A percentile compares a stretch with the other conserved stretches of the same genome.
These are phyloP conservation scores for Chenopodium berlandieri DNA, from an alignment of 148 eudicot genomes.

Conservation along the genomic window DNA sequence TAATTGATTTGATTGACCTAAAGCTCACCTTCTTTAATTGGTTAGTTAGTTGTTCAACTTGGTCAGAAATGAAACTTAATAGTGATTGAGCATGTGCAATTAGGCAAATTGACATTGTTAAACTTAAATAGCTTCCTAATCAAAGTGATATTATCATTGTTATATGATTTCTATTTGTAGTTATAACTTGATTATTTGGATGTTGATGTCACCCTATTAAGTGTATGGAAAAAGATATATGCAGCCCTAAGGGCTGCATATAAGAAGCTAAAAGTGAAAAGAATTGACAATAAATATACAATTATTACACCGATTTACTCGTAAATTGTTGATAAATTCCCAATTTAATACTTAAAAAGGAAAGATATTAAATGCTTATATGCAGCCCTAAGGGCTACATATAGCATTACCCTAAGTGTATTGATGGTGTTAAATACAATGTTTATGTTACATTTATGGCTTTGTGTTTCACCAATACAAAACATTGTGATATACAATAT, in stretches of 20 bases:
- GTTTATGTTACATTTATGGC: too few relatives aligned
- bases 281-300: too few relatives aligned
- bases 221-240: too few relatives aligned
- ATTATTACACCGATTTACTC: too few relatives aligned
- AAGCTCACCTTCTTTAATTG: background rate
- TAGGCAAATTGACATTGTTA: background rate
- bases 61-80: background rate
- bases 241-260: too few relatives aligned
- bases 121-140: background rate
- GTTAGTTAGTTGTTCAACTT: background rate
- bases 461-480: too few relatives aligned
- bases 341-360: too few relatives aligned
- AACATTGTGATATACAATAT: too few relatives aligned
- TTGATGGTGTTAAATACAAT: background rate
- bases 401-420: background rate
- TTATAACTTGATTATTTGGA: background rate
- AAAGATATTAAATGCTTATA: too few relatives aligned
- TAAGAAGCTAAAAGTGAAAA: too few relatives aligned
- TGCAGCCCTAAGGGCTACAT: too few relatives aligned
- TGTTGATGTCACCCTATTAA: background rate
- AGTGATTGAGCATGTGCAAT: background rate
- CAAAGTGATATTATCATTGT: background rate
- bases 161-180: background rate
- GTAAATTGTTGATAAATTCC: too few relatives aligned
- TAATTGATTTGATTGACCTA: background rate